Conservation (phyloP, 2,329 filamentous ascomycete genomes). For the Teratosphaeria destructans region DNA sequence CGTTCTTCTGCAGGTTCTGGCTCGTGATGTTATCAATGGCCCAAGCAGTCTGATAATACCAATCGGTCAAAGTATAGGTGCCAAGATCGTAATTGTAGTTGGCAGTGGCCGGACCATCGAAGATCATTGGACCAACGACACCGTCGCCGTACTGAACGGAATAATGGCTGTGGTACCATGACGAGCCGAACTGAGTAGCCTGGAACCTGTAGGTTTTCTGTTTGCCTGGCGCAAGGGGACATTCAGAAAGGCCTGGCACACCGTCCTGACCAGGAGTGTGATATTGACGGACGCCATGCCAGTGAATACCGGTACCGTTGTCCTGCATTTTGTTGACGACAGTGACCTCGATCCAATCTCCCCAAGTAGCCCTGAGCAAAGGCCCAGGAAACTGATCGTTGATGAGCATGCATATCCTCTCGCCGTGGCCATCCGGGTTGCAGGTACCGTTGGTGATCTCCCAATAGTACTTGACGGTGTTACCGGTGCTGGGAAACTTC, state of each 20-base stretch:
- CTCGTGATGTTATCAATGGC: constrained; percentile 21
- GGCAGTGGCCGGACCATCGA: constrained; percentile 28
- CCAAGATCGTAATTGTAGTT: constrained; percentile 28
- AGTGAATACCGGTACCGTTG: constrained; percentile 43
- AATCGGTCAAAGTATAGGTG: constrained; percentile 9
- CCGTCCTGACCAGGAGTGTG: constrained; percentile 46
- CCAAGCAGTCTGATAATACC: constrained; percentile 20
- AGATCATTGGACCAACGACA: constrained; percentile 29
- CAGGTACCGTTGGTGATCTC: constrained; percentile 26
- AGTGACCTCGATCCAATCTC: constrained; percentile 17
- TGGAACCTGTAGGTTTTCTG: constrained; percentile 32
- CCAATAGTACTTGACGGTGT: constrained; percentile 24
- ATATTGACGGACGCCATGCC: constrained; percentile 39
- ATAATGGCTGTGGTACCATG: constrained; percentile 34
- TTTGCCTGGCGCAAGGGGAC: constrained; percentile 24
- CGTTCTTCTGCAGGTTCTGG: constrained; percentile 17
- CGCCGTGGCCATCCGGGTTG: constrained; percentile 30
- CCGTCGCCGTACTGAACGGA: constrained; percentile 32
- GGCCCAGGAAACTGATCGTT: constrained; percentile 60
- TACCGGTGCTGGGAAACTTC: constrained; percentile 32
- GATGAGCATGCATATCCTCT: constrained; percentile 36
- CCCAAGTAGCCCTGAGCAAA: constrained; percentile 41
- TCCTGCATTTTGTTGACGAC: constrained; percentile 30
- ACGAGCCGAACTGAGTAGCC: constrained; percentile 28
- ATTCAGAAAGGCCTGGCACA: constrained; percentile 47